Evolutionary conservation across 768 basidiomycete species (phyloP).

Genomic region (Agrocybe pediades): DNA sequence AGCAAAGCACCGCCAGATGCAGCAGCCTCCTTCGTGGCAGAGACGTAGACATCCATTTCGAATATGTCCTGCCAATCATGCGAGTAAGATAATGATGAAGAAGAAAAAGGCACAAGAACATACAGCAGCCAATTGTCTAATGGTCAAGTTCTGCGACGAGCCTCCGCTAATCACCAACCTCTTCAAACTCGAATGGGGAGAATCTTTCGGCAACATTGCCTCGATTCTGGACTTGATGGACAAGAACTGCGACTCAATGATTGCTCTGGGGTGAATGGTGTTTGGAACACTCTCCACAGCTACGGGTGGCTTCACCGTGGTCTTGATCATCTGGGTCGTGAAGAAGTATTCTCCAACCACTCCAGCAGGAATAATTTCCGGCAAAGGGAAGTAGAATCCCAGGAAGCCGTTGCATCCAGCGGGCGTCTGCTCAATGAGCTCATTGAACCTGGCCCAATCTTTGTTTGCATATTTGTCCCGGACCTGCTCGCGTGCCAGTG

Average conservation of each 20-base stretch:
- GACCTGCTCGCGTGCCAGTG: constrained; percentile 77
- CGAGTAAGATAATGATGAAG: background rate
- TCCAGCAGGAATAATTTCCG: constrained; percentile 85
- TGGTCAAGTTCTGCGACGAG: constrained; percentile 69
- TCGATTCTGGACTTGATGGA: constrained; percentile 75
- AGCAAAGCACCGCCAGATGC: constrained; percentile 72
- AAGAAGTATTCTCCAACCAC: constrained; percentile 76
- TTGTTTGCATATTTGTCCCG: constrained; percentile 62
- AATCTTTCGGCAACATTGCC: constrained; percentile 62
- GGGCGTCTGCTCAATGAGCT: constrained; percentile 53
- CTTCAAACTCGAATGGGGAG: constrained; percentile 55
- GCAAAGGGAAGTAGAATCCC: constrained; percentile 82
- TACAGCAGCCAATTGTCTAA: constrained; percentile 71
- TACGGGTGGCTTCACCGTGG: constrained; percentile 26
- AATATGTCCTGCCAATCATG: constrained; percentile 60
- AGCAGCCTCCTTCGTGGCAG: constrained; percentile 67
- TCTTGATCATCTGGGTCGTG: constrained; percentile 30
- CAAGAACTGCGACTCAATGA: constrained; percentile 84
- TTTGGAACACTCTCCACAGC: constrained; percentile 40
- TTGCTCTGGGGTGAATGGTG: constrained; percentile 66
- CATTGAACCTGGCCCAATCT: constrained; percentile 73
- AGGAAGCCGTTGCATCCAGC: constrained; percentile 61
- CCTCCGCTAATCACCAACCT: constrained; percentile 81
- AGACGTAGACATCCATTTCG: constrained; percentile 71
- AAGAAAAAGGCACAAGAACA: constrained; percentile 18